These are phyloP conservation scores for Hysterium pulicare DNA, from an alignment of 2,329 filamentous ascomycete genomes.

Conservation along the genomic window DNA sequence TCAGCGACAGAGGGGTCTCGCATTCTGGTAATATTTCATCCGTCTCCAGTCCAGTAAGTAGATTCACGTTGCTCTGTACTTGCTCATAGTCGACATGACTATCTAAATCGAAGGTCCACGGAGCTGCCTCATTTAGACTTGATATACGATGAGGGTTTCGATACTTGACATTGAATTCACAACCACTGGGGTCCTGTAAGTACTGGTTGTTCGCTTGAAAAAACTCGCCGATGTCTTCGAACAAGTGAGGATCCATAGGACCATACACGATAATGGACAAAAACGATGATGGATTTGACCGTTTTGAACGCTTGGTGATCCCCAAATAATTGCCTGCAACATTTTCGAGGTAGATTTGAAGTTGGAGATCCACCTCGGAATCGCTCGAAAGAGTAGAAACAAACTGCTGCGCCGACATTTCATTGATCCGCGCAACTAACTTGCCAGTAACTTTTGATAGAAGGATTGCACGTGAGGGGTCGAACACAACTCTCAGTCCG, in stretches of 20 bases:
- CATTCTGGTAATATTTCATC: constrained; percentile 73
- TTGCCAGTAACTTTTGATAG: not conserved
- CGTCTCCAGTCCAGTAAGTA: constrained; percentile 50
- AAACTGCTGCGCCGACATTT: not conserved
- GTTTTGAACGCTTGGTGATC: not conserved
- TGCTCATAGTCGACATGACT: constrained; percentile 90
- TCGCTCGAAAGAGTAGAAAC: not conserved
- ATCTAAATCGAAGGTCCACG: constrained; percentile 39
- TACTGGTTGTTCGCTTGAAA: constrained; percentile 18
- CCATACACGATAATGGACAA: constrained; percentile 15
- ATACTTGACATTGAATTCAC: constrained; percentile 19
- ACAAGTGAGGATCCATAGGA: constrained; percentile 13
- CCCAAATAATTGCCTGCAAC: not conserved
- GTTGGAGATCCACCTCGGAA: not conserved
- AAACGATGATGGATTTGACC: not conserved
- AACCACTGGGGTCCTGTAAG: constrained; percentile 20
- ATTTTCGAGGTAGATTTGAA: not conserved
- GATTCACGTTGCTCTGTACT: constrained; percentile 77
- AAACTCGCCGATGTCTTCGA: constrained; percentile 22
- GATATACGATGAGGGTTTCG: constrained; percentile 23
- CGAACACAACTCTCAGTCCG: not conserved
- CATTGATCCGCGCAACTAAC: not conserved
- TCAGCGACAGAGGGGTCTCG: constrained; percentile 70
- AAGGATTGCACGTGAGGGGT: not conserved
- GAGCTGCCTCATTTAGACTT: constrained; percentile 8